Evolutionary conservation across 2,329 filamentous ascomycete genomes (phyloP).

Genomic region (Hirsutella minnesotensis): DNA sequence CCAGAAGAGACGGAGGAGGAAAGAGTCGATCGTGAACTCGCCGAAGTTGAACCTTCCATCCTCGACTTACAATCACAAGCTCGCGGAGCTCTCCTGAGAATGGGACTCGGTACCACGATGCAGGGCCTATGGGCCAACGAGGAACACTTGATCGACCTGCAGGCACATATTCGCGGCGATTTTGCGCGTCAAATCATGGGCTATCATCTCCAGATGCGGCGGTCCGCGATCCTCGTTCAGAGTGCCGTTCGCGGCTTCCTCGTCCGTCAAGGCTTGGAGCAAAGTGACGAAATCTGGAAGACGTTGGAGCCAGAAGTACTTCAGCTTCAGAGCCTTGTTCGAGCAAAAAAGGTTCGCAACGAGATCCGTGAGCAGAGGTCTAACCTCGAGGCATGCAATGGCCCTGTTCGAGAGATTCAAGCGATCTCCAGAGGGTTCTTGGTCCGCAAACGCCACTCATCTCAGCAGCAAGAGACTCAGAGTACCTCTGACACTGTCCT

Average conservation of each 20-base stretch:
- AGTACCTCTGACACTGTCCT: slow-evolving; percentile 39
- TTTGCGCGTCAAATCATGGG: slow-evolving; percentile 73
- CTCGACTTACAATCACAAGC: slow-evolving; percentile 79
- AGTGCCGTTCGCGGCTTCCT: slow-evolving; percentile 67
- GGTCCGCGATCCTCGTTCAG: slow-evolving; percentile 70
- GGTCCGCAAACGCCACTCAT: slow-evolving; percentile 42
- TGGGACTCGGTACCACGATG: slow-evolving; percentile 74
- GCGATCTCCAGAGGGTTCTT: slow-evolving; percentile 56
- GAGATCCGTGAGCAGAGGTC: slow-evolving; percentile 43
- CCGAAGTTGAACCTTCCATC: slow-evolving; percentile 61
- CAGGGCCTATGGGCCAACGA: slow-evolving; percentile 82
- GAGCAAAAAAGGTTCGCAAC: slow-evolving; percentile 52
- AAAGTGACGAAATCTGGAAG: slow-evolving; percentile 57
- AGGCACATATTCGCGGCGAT: slow-evolving; percentile 77
- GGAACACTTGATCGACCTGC: slow-evolving; percentile 64
- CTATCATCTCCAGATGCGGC: slow-evolving; percentile 73
- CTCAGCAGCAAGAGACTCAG: slow-evolving; percentile 44
- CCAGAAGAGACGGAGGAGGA: slow-evolving; percentile 86
- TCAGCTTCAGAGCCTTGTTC: slow-evolving; percentile 69
- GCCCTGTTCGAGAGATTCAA: slow-evolving; percentile 54
- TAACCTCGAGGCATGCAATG: slow-evolving; percentile 49
- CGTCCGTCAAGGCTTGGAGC: slow-evolving; percentile 49
- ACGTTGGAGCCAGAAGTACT: slow-evolving; percentile 60
- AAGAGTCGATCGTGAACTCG: slow-evolving; percentile 68
- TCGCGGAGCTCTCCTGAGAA: slow-evolving; percentile 65